Conservation (phyloP, 2,329 filamentous ascomycete genomes). For the Chaetoscypha palmicola region DNA sequence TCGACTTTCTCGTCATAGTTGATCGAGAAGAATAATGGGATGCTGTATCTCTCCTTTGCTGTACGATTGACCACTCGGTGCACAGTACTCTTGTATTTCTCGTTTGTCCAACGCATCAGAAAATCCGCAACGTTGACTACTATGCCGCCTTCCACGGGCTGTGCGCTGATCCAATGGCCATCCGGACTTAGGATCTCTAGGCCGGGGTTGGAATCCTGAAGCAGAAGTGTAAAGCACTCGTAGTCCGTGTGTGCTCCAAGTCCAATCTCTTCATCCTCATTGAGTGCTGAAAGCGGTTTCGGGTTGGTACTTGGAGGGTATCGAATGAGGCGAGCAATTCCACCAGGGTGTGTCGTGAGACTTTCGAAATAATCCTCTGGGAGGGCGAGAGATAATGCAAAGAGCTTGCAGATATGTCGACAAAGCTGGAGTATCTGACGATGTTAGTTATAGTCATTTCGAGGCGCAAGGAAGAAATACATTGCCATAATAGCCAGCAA, state of each 20-base stretch:
- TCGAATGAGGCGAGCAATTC: constrained; percentile 41
- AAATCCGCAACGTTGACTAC: constrained; percentile 48
- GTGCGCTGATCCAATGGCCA: constrained; percentile 38
- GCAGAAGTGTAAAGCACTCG: constrained; percentile 48
- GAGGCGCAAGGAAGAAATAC: constrained; percentile 7
- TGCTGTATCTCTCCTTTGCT: constrained; percentile 44
- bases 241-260: constrained; percentile 49
- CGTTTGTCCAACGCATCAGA: constrained; percentile 44
- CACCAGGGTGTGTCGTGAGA: constrained; percentile 37
- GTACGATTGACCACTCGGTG: constrained; percentile 50
- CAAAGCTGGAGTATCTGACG: constrained; percentile 33
- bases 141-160: constrained; percentile 39
- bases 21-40: constrained; percentile 46
- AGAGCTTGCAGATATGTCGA: constrained; percentile 31
- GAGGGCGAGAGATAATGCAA: constrained; percentile 35
- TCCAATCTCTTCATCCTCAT: constrained; percentile 23
- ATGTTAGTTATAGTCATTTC: neutral
- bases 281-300: constrained; percentile 25
- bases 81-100: constrained; percentile 44
- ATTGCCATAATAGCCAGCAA: constrained; percentile 26
- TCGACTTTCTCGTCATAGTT: constrained; percentile 30
- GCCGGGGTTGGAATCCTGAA: constrained; percentile 44
- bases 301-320: constrained; percentile 38
- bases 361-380: constrained; percentile 37
- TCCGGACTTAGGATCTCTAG: constrained; percentile 45